phyloP scores from a whole-genome alignment of 306 rosid genomes.

The Lablab purpureus region DNA sequence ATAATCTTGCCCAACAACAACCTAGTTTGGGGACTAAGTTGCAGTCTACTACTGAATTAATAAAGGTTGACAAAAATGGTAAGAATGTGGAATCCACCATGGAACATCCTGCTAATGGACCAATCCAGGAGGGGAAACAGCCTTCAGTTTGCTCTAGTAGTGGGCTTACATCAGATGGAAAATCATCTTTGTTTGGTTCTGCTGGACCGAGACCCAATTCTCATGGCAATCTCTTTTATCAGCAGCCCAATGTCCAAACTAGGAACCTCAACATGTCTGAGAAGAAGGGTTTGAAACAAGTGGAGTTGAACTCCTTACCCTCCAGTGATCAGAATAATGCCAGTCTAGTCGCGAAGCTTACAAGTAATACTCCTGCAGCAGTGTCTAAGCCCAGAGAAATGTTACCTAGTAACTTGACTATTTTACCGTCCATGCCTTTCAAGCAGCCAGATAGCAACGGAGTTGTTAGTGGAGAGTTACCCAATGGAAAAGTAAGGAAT shows the following conservation, averaged over 20 bases:
- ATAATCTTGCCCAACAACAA: slow-evolving; percentile 62
- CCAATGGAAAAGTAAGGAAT: slow-evolving; percentile 70
- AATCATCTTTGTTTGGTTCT: slow-evolving; percentile 62
- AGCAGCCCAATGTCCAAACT: slow-evolving; percentile 58
- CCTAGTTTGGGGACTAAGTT: slow-evolving; percentile 53
- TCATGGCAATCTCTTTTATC: slow-evolving; percentile 53
- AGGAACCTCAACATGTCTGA: slow-evolving; percentile 62
- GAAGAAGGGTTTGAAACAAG: slow-evolving; percentile 67
- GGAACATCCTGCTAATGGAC: slow-evolving; percentile 57
- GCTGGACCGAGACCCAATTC: slow-evolving; percentile 56
- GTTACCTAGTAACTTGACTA: slow-evolving; percentile 57
- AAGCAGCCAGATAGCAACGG: slow-evolving; percentile 71
- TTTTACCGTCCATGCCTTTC: slow-evolving; percentile 60
- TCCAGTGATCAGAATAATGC: slow-evolving; percentile 58
- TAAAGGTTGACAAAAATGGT: slow-evolving; percentile 56
- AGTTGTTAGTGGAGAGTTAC: slow-evolving; percentile 62
- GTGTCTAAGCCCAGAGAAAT: slow-evolving; percentile 72
- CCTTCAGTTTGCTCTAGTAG: slow-evolving; percentile 52
- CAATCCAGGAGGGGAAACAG: slow-evolving; percentile 55
- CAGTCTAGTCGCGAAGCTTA: slow-evolving; percentile 62
- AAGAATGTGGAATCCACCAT: slow-evolving; percentile 56
- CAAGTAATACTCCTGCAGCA: slow-evolving; percentile 58
- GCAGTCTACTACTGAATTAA: slow-evolving; percentile 53
- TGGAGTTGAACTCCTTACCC: slow-evolving; percentile 81
- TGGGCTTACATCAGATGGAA: slow-evolving; percentile 62